Conservation (phyloP, 139 green algal genomes). For the Tetraselmis striata region DNA sequence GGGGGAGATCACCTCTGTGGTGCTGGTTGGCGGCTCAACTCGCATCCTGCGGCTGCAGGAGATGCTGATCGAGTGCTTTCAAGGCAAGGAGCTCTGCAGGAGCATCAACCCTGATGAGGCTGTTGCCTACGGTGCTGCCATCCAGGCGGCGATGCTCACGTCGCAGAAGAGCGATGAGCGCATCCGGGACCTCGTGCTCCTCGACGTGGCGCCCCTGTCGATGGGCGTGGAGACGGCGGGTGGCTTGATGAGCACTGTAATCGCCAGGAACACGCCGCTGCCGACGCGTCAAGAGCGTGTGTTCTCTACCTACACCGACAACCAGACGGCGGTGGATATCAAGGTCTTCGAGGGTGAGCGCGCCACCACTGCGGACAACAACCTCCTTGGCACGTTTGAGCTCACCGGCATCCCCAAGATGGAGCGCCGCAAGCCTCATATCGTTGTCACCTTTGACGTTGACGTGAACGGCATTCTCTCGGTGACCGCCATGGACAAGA, state of each 20-base stretch:
- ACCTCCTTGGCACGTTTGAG: constrained; percentile 34
- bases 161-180: constrained; percentile 14
- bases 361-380: constrained; percentile 60
- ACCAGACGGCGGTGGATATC: constrained; percentile 48
- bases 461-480: constrained; percentile 37
- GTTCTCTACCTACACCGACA: constrained; percentile 43
- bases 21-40: constrained; percentile 19
- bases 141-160: constrained; percentile 48
- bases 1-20: constrained; percentile 1
- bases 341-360: constrained; percentile 60
- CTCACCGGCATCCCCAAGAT: constrained; percentile 40
- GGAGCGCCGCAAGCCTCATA: constrained; percentile 46
- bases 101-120: constrained; percentile 53
- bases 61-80: constrained; percentile 12
- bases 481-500: constrained; percentile 46
- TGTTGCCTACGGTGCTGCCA: constrained; percentile 52
- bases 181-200: constrained; percentile 56
- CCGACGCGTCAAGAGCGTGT: constrained; percentile 39
- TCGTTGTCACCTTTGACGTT: constrained; percentile 59
- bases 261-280: constrained; percentile 57
- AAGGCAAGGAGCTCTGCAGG: constrained; percentile 8
- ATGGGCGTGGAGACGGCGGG: constrained; percentile 56
- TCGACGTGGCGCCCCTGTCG: constrained; percentile 57
- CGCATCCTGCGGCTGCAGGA: constrained; percentile 16
- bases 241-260: constrained; percentile 56